phyloP scores from a whole-genome alignment of 1,284 basidiomycete genomes.

The Fomitopsis betulina region DNA sequence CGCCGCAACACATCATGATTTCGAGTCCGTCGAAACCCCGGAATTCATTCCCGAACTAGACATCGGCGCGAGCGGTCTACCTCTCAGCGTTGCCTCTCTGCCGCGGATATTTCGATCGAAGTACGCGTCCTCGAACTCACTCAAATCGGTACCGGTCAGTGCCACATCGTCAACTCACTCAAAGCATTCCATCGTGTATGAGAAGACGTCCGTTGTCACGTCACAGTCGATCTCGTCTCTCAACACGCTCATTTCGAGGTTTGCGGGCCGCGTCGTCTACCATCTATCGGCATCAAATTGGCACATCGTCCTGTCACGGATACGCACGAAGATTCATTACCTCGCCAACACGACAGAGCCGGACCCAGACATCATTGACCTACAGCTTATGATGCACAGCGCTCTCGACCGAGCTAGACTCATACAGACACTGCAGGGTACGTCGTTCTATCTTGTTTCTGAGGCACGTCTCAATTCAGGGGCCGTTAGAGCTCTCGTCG shows the following conservation, averaged over 20 bases:
- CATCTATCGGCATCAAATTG: slow-evolving; percentile 91
- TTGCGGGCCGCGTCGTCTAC: slow-evolving; percentile 78
- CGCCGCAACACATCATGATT: slow-evolving; percentile 68
- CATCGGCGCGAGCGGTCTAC: slow-evolving; percentile 12
- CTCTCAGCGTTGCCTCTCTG: slow-evolving; percentile 14
- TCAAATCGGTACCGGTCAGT: slow-evolving; percentile 37
- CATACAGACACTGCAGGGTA: slow-evolving; percentile 63
- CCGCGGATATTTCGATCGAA: slow-evolving; percentile 19
- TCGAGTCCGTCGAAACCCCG: slow-evolving; percentile 51
- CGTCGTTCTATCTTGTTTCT: slow-evolving; percentile 13
- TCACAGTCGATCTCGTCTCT: slow-evolving; percentile 54
- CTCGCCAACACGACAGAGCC: slow-evolving; percentile 53
- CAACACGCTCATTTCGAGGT: slow-evolving; percentile 60
- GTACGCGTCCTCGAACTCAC: slow-evolving; percentile 39
- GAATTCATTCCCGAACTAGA: slow-evolving; percentile 17
- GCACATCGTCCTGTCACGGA: slow-evolving; percentile 71
- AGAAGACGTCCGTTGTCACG: slow-evolving; percentile 63
- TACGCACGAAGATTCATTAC: slow-evolving; percentile 69
- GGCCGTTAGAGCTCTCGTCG: slow-evolving; percentile 68
- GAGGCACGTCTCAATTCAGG: neutral
- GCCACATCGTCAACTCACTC: slow-evolving; percentile 37
- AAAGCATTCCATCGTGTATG: slow-evolving; percentile 47
- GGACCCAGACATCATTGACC: slow-evolving; percentile 63
- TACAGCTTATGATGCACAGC: slow-evolving; percentile 72
- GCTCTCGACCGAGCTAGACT: slow-evolving; percentile 64